Base-by-base conservation (phyloP, 495 filamentous ascomycete species). In the Xylaria nigripes region DNA sequence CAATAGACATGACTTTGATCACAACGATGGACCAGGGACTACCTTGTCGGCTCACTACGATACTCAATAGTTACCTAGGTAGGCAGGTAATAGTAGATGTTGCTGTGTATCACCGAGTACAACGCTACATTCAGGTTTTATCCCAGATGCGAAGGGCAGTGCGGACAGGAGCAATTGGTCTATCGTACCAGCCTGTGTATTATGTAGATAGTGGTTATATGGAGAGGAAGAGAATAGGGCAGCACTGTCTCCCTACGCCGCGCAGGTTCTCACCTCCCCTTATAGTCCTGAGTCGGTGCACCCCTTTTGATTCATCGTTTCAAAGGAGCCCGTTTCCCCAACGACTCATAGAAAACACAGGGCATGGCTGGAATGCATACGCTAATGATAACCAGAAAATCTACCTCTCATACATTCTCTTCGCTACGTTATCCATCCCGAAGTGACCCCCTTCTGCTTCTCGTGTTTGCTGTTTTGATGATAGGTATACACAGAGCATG, bases 311-410 rank as follows among this genome's bases (percentile, higher is more conserved):
- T 34, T 43, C 46, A 51, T 64, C 49, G 57, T 50, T 51, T 56
- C 10, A 59, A 53, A 57, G 29, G 34, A 43, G 38, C 47, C 41
- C 27, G 18, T 54, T 38, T 53, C 41, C 55, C 38, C 23, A 36
- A 16, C n/a, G 57, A 32, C 49, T 58, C 45, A 36, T 51, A 50
- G n/a, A n/a, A n/a, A n/a, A n/a, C n/a, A 52, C 50, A 62, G 64
- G 64, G 45, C 61, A 41, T 61, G 61, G 55, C 61, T 67, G 64
- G 64, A 67, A 67, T 67, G 61, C 32, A 36, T 36, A 36, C 6
- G 10, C 8, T 36, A 36, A 13, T 36, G 61, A 42, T 0, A 15
- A 41, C 21, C 13, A 42, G n/a, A 32, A 47, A 25, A 46, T 43
- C 40, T 45, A 42, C 55, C 57, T 40, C 57, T 48, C 41, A 59